Evolutionary conservation across 208 protist species (phyloP), one percentile per base, ranked within the genome.

Genomic region (Crithidia thermophila): DNA sequence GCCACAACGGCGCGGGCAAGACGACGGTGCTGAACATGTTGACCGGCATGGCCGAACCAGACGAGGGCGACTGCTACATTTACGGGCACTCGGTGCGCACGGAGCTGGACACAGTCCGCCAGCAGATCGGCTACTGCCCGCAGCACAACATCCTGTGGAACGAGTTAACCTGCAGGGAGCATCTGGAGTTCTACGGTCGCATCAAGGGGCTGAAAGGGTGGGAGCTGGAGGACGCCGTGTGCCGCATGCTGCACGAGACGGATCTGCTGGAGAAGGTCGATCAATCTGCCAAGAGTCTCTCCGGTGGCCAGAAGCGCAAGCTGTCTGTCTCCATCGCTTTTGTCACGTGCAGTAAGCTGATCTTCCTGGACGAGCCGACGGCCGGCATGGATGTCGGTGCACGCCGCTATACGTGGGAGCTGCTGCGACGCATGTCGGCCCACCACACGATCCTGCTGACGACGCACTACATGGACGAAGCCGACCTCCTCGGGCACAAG

Each of bases 401-500:
- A 2, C 83, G 92, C 2, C 85, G 90, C 16, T 79, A 86, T 61
- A 83, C 90, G 47, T 98, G 94, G 94, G 75, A 79, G 23, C 65
- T 97, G 34, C 71, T 93, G 63, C 59, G 78, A 0, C 30, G 65
- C n/a, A 82, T 87, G 70, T 62, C 68, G 47, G 49, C 40, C 0
- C 45, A 37, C 14, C 87, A 77, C 62, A 95, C 79, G 13, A 90
- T 94, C 33, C 23, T 94, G 13, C 67, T 94, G 45, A 90, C 80
- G 49, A 97, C 95, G 28, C 97, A 98, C 73, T 98, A 87, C 73
- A 98, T 99, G 97, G 98, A 99, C 61, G 98, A 99, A 75, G 98
- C 98, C 0, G 98, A 99, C 31, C 56, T 95, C 14, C 82, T 99
- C 10, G 84, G 87, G 30, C 81, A 98, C 64, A 75, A 79, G 27